These are phyloP conservation scores for Cucurbitaria berberidis DNA, from an alignment of 2,329 filamentous ascomycete species.

Conservation along the genomic window DNA sequence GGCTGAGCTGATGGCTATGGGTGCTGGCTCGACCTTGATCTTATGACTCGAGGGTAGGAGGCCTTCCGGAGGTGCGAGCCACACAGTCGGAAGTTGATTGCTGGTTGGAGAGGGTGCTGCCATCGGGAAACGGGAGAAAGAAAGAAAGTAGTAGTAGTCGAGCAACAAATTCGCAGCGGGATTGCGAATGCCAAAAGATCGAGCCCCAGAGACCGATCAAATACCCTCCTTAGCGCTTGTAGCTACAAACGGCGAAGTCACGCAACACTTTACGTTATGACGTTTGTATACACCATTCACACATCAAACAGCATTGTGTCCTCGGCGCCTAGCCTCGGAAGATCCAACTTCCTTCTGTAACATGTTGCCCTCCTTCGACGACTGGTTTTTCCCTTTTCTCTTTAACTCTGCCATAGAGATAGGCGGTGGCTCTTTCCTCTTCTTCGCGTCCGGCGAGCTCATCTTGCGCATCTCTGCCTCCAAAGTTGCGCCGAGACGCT, in stretches of 20 bases:
- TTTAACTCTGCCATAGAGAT: slow-evolving; percentile 42
- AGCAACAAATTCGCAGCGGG: neutral
- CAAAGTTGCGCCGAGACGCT: slow-evolving; percentile 65
- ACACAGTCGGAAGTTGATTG: slow-evolving; percentile 1
- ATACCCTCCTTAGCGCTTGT: neutral
- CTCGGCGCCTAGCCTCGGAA: slow-evolving; percentile 13
- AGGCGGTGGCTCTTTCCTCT: slow-evolving; percentile 33
- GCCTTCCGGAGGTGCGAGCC: slow-evolving; percentile 2
- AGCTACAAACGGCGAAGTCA: neutral
- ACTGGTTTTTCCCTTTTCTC: slow-evolving; percentile 6
- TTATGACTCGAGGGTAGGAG: neutral
- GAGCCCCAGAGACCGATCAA: neutral
- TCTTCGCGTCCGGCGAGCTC: slow-evolving; percentile 23
- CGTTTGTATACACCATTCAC: neutral
- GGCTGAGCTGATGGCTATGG: slow-evolving; percentile 4
- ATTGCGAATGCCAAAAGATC: neutral
- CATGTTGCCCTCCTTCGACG: slow-evolving; percentile 6
- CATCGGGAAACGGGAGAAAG: neutral
- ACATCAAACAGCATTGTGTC: slow-evolving; percentile 3
- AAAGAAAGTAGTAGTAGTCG: neutral
- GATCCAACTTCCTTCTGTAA: slow-evolving; percentile 15
- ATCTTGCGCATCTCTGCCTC: slow-evolving; percentile 48
- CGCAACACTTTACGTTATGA: neutral
- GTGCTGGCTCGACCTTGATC: neutral
- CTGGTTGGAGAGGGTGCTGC: neutral